Evolutionary conservation across 305 asterid genomes (phyloP).

Genomic region (Fraxinus paxiana): DNA sequence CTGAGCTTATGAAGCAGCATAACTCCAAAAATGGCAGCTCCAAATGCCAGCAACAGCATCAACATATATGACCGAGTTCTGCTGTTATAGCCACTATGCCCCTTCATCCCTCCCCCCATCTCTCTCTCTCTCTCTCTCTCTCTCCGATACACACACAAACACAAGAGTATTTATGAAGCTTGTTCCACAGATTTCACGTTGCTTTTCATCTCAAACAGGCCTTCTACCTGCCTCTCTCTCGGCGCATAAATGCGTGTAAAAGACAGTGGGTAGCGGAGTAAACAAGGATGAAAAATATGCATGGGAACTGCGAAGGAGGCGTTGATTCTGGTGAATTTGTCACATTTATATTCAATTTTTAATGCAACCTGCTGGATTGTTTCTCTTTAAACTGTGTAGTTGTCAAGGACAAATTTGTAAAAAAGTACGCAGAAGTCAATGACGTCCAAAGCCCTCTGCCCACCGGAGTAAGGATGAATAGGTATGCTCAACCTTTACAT

Average conservation of each 20-base stretch:
- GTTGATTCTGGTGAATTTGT: constrained; percentile 16
- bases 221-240: constrained; percentile 34
- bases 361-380: background rate
- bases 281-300: constrained; percentile 23
- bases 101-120: constrained; percentile 19
- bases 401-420: background rate
- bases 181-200: constrained; percentile 32
- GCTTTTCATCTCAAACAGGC: constrained; percentile 48
- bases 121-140: constrained; percentile 16
- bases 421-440: background rate
- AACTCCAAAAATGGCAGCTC: constrained; percentile 48
- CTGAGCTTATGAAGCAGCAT: constrained; percentile 51
- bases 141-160: constrained; percentile 2
- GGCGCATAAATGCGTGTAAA: constrained; percentile 15
- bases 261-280: constrained; percentile 26
- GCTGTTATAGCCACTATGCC: constrained; percentile 38
- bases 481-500: background rate
- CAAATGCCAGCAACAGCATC: constrained; percentile 47
- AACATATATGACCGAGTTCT: constrained; percentile 21
- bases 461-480: background rate
- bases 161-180: background rate
- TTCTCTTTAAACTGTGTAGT: background rate
- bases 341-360: background rate
- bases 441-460: background rate
- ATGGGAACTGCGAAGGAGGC: constrained; percentile 19